These are phyloP conservation scores for Saccharomycopsis babjevae DNA, from an alignment of 805 yeast species.

Conservation along the genomic window DNA sequence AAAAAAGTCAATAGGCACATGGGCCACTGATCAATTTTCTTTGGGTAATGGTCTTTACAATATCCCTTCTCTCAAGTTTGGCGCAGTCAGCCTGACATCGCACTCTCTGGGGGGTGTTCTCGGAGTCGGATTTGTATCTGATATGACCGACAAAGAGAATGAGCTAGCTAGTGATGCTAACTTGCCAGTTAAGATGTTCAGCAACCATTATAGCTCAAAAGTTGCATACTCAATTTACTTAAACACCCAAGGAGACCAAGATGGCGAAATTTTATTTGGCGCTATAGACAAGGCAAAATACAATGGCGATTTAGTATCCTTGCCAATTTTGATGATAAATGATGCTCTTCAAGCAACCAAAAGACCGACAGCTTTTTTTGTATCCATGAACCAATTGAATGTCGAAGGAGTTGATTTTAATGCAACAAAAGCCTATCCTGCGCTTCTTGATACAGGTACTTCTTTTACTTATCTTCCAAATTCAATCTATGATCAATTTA, in stretches of 20 bases:
- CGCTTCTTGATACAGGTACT: conserved; percentile 37
- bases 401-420: conserved; percentile 8
- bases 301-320: conserved; percentile 25
- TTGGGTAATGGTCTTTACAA: conserved; percentile 13
- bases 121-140: conserved; percentile 55
- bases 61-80: neutral
- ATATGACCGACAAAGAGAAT: conserved; percentile 46
- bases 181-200: conserved; percentile 51
- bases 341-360: conserved; percentile 34
- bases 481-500: conserved; percentile 2
- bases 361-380: conserved; percentile 21
- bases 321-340: conserved; percentile 31
- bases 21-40: conserved; percentile 24
- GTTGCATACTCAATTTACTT: conserved; percentile 51
- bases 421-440: conserved; percentile 24
- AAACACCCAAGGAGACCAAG: conserved; percentile 26
- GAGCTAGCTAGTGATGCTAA: conserved; percentile 48
- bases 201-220: conserved; percentile 34
- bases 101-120: conserved; percentile 34
- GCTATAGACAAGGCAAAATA: conserved; percentile 33
- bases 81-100: conserved; percentile 3
- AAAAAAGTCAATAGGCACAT: conserved; percentile 45
- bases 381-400: neutral
- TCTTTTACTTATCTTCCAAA: conserved; percentile 36
- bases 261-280: conserved; percentile 28